Percentiles rank a stretch among this genome's conserved stretches.
phyloP scores from a whole-genome alignment of 495 filamentous ascomycete species.

The Tuber brumale region DNA sequence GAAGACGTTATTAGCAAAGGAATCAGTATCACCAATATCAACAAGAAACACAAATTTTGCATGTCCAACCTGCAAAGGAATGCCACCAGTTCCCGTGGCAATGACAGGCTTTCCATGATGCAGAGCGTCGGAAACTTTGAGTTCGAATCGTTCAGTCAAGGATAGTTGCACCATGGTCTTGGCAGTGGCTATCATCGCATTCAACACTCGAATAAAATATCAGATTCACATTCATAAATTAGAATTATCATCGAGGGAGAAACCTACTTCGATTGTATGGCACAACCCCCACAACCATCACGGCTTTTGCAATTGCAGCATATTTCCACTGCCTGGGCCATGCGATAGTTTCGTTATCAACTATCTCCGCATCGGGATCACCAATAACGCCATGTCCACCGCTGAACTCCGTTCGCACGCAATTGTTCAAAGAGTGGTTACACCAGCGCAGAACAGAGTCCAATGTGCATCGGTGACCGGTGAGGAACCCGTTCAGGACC shows the following conservation, averaged over 20 bases:
- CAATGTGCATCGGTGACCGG: slow-evolving; percentile 59
- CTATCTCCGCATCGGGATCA: slow-evolving; percentile 68
- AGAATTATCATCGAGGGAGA: neutral
- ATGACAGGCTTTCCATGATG: slow-evolving; percentile 81
- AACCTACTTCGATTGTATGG: slow-evolving; percentile 60
- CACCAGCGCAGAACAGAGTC: neutral
- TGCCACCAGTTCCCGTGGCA: slow-evolving; percentile 69
- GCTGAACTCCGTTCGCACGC: slow-evolving; percentile 22
- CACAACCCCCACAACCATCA: slow-evolving; percentile 69
- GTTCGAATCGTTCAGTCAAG: slow-evolving; percentile 78
- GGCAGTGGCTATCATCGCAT: slow-evolving; percentile 68
- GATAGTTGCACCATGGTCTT: slow-evolving; percentile 72
- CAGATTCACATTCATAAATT: neutral
- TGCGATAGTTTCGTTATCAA: slow-evolving; percentile 60
- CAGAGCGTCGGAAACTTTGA: slow-evolving; percentile 84
- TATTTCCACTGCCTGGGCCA: slow-evolving; percentile 55
- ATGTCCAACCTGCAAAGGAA: slow-evolving; percentile 72
- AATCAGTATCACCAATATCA: slow-evolving; percentile 61
- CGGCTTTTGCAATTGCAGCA: slow-evolving; percentile 50
- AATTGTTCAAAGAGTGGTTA: neutral
- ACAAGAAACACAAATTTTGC: slow-evolving; percentile 72
- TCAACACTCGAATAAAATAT: slow-evolving; percentile 50
- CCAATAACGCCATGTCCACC: slow-evolving; percentile 77
- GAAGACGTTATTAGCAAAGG: slow-evolving; percentile 66
- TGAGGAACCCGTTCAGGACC: slow-evolving; percentile 50